Evolutionary conservation across 345 rosid genomes (phyloP).

Genomic region (Boechera divaricarpa): DNA sequence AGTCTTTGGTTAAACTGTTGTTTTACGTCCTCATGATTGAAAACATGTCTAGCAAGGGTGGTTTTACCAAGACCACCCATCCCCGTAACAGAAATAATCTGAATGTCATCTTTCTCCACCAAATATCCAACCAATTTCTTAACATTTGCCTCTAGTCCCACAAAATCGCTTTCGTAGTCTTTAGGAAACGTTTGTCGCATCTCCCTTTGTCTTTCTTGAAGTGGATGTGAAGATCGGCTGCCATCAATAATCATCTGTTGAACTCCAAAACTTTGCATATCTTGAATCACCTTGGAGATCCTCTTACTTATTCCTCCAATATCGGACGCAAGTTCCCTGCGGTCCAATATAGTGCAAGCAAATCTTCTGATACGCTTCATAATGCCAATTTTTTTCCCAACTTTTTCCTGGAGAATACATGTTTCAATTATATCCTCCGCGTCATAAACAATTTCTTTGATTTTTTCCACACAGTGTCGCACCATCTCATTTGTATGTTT

Average conservation of each 20-base stretch:
- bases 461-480: not conserved
- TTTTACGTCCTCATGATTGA: not conserved
- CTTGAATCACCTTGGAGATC: slow-evolving; percentile 28
- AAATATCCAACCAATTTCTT: not conserved
- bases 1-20: not conserved
- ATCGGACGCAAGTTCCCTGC: not conserved
- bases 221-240: no score
- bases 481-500: not conserved
- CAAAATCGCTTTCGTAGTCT: not conserved
- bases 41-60: not conserved
- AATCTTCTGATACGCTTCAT: not conserved
- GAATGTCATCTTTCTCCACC: not conserved
- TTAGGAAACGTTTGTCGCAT: not conserved
- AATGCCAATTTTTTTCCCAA: not conserved
- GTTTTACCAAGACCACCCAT: slow-evolving; percentile 19
- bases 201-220: no score
- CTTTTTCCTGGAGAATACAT: slow-evolving; percentile 4
- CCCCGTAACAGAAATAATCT: not conserved
- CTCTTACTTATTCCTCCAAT: slow-evolving; percentile 25
- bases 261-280: not conserved
- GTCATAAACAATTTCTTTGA: slow-evolving; percentile 35
- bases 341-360: not conserved
- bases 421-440: slow-evolving; percentile 39
- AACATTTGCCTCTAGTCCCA: not conserved
- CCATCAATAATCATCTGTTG: not conserved